Evolutionary conservation across 768 basidiomycete species (phyloP), one percentile per base, ranked within the genome.

Genomic region (Termitomyces sp.): DNA sequence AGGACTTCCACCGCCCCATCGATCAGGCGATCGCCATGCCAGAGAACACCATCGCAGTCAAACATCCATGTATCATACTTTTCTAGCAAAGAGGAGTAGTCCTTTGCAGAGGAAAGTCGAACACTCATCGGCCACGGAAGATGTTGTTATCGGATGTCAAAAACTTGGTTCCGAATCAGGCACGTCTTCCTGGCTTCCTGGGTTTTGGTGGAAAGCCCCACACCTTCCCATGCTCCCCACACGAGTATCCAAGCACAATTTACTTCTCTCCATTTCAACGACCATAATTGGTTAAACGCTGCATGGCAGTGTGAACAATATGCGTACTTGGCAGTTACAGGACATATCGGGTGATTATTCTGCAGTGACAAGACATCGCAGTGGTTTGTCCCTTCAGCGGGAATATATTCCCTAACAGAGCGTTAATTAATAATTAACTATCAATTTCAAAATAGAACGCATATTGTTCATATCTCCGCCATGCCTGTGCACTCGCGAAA

Each of bases 41-140:
- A 98, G 34, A 98, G 78, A 22, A 98, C 95, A 14, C 94, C 95
- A 67, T 98, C 94, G 68, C 95, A 98, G 72, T 98, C 94, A 62
- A 97, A 91, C 72, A 98, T 80, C 86, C 94, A 96, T 27, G 94
- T 96, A 68, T 98, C 94, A 69, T 89, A 94, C 67, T 81, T 77
- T 64, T 82, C 76, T 61, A 87, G 61, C 29, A 87, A 65, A 16
- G 70, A 63, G 57, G 74, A 70, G 59, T 84, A 84, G 57, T 84
- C 78, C 16, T 72, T 72, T 10, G 66, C 59, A 41, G 76, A 67
- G 22, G 79, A 70, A 57, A 80, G 72, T 50, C 71, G 73, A 44
- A 68, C 59, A 65, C 68, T 75, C 71, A 76, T 56, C 18, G 52
- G 59, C 7, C 44, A 37, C 18, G 8, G 42, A 46, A 39, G 34